These are phyloP conservation scores for Ascochyta fabae DNA, from an alignment of 2,329 filamentous ascomycete genomes.

Conservation along the genomic window DNA sequence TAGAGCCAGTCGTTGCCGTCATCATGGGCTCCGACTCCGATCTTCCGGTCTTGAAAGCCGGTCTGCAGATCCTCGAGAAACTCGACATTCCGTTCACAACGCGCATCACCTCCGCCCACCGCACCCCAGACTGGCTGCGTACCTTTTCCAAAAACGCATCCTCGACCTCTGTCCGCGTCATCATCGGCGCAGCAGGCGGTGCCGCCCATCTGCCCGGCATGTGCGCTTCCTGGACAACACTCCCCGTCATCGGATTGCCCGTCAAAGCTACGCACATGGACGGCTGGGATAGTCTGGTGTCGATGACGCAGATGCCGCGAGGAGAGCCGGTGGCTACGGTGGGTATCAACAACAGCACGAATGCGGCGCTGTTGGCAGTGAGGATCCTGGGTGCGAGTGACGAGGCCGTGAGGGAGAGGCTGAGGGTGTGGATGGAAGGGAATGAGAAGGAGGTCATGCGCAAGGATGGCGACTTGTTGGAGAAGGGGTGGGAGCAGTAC, in stretches of 20 bases:
- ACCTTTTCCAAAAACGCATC: slow-evolving; percentile 52
- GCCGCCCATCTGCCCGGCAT: slow-evolving; percentile 61
- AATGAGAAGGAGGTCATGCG: slow-evolving; percentile 69
- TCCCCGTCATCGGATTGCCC: slow-evolving; percentile 60
- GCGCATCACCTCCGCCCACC: slow-evolving; percentile 76
- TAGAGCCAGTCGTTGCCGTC: slow-evolving; percentile 69
- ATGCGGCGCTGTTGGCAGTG: slow-evolving; percentile 56
- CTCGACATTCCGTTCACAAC: slow-evolving; percentile 75
- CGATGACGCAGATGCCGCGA: slow-evolving; percentile 60
- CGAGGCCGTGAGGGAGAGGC: slow-evolving; percentile 60
- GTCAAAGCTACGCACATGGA: slow-evolving; percentile 59
- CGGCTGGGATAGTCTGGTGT: slow-evolving; percentile 58
- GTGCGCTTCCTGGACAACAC: slow-evolving; percentile 57
- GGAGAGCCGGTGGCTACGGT: slow-evolving; percentile 53
- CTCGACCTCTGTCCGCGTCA: slow-evolving; percentile 49
- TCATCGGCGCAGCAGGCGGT: slow-evolving; percentile 58
- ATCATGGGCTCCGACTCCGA: slow-evolving; percentile 88
- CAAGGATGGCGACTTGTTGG: slow-evolving; percentile 65
- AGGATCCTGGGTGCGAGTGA: slow-evolving; percentile 57
- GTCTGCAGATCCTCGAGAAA: slow-evolving; percentile 69
- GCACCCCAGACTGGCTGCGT: slow-evolving; percentile 57
- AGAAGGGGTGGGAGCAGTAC: slow-evolving; percentile 65
- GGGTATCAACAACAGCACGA: slow-evolving; percentile 55
- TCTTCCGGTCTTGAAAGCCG: slow-evolving; percentile 69
- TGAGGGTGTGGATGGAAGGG: slow-evolving; percentile 67